A percentile compares a stretch with the other conserved stretches of the same genome.
Evolutionary conservation across 306 rosid genomes (phyloP).

Genomic region (Benincasa hispida): DNA sequence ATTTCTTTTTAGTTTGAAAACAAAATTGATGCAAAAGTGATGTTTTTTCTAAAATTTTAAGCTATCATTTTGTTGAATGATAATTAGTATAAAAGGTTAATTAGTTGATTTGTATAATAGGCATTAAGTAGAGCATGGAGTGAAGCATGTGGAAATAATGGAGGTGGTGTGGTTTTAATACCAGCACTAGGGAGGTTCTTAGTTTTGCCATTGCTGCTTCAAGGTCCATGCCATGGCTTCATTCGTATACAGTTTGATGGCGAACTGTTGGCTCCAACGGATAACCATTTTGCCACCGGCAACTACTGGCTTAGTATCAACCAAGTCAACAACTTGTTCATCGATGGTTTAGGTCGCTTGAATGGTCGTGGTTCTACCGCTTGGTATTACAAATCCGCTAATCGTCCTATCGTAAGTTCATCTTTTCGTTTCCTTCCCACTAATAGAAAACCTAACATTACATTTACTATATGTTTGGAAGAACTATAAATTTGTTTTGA

Average conservation of each 20-base stretch:
- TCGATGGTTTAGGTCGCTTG: constrained; percentile 16
- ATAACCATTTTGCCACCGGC: not conserved
- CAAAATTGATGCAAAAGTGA: too few species aligned
- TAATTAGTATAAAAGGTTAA: too few species aligned
- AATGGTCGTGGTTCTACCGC: constrained; percentile 20
- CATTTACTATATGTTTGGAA: too few species aligned
- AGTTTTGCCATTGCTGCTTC: not conserved
- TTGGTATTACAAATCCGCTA: not conserved
- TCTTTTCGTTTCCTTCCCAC: not conserved
- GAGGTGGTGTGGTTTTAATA: constrained; percentile 8
- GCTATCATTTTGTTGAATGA: too few species aligned
- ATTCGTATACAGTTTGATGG: constrained; percentile 3
- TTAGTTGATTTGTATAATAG: not conserved
- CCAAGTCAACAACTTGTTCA: not conserved
- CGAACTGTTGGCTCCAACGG: constrained; percentile 1
- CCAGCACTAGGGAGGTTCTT: constrained; percentile 12
- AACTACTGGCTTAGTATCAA: constrained; percentile 19
- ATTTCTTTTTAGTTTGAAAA: too few species aligned
- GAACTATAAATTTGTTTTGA: too few species aligned
- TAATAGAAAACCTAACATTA: too few species aligned
- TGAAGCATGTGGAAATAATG: constrained; percentile 14
- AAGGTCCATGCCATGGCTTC: constrained; percentile 19
- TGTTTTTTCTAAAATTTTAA: too few species aligned
- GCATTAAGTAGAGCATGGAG: constrained; percentile 15
- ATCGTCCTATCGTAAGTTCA: constrained; percentile 17